Percentiles rank a stretch among this genome's conserved stretches.
Evolutionary conservation across 2,329 filamentous ascomycete species (phyloP).

Genomic region (Pestalotiopsis fici): DNA sequence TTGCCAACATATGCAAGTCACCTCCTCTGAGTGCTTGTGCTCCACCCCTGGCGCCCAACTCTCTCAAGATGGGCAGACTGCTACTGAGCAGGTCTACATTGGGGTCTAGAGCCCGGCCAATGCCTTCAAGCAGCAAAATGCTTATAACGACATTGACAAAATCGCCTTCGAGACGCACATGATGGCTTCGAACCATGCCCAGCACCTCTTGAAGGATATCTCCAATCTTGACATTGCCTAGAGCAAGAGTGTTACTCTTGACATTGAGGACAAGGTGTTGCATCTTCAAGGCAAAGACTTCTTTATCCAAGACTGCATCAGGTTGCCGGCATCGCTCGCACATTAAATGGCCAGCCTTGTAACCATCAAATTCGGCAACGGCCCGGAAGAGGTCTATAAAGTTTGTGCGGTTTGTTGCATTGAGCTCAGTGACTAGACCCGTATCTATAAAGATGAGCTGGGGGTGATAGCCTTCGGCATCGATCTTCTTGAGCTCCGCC

Average conservation of each 20-base stretch:
- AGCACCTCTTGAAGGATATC: slow-evolving; percentile 91
- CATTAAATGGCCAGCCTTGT: slow-evolving; percentile 94
- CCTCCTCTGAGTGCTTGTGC: slow-evolving; percentile 69
- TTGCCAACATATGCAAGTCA: slow-evolving; percentile 82
- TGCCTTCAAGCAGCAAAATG: slow-evolving; percentile 90
- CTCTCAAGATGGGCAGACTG: slow-evolving; percentile 85
- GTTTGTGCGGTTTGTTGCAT: slow-evolving; percentile 80
- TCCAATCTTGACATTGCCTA: slow-evolving; percentile 94
- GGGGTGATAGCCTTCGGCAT: slow-evolving; percentile 85
- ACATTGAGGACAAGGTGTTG: slow-evolving; percentile 91
- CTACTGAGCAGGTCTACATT: slow-evolving; percentile 83
- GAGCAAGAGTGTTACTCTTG: slow-evolving; percentile 85
- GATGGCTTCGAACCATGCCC: slow-evolving; percentile 86
- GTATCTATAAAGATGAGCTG: slow-evolving; percentile 98
- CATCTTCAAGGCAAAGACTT: slow-evolving; percentile 95
- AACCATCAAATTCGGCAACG: slow-evolving; percentile 94
- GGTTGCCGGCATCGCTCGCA: slow-evolving; percentile 93
- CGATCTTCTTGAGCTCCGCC: slow-evolving; percentile 72
- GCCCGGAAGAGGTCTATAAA: slow-evolving; percentile 96
- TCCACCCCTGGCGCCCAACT: slow-evolving; percentile 79
- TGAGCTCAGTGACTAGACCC: slow-evolving; percentile 91
- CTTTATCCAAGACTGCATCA: slow-evolving; percentile 82
- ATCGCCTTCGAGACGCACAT: slow-evolving; percentile 93
- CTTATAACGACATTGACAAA: slow-evolving; percentile 98
- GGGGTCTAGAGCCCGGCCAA: slow-evolving; percentile 84